phyloP scores from a whole-genome alignment of 176 grass and related monocot species.

The Paspalum notatum region DNA sequence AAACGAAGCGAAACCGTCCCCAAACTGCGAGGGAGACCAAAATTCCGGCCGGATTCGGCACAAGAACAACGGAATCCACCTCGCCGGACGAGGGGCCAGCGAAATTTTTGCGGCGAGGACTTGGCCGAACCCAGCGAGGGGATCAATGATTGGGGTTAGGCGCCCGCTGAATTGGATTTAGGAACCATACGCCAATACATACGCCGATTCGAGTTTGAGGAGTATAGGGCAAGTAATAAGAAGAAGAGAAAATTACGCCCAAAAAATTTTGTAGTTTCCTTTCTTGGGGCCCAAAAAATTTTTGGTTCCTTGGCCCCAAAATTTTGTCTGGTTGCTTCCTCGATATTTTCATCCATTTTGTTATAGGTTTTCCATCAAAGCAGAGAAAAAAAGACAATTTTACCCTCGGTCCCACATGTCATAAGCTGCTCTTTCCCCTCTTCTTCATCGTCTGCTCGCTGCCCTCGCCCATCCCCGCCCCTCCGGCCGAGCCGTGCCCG shows the following conservation, averaged over 20 bases:
- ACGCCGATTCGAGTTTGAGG: constrained; percentile 31
- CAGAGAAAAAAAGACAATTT: too few species aligned
- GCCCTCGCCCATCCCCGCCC: too few species aligned
- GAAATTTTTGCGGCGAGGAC: neutral
- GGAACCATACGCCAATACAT: neutral
- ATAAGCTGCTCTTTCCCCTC: too few species aligned
- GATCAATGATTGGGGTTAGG: constrained; percentile 21
- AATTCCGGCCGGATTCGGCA: neutral
- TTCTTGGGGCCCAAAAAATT: too few species aligned
- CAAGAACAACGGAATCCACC: neutral
- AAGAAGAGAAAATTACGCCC: neutral
- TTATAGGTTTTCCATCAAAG: too few species aligned
- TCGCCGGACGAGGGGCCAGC: neutral
- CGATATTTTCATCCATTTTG: too few species aligned
- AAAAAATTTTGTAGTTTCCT: too few species aligned
- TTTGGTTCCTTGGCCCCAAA: too few species aligned
- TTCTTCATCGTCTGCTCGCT: too few species aligned
- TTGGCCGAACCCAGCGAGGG: neutral
- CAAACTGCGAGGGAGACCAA: neutral
- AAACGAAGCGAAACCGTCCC: neutral
- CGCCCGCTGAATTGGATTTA: neutral
- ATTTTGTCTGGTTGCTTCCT: too few species aligned
- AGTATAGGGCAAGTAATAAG: constrained; percentile 32
- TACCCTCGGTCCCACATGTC: too few species aligned
- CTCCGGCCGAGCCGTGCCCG: too few species aligned